Percentiles rank a stretch among this genome's conserved stretches.
phyloP scores from a whole-genome alignment of 345 rosid species.

The Citrus unshiu region DNA sequence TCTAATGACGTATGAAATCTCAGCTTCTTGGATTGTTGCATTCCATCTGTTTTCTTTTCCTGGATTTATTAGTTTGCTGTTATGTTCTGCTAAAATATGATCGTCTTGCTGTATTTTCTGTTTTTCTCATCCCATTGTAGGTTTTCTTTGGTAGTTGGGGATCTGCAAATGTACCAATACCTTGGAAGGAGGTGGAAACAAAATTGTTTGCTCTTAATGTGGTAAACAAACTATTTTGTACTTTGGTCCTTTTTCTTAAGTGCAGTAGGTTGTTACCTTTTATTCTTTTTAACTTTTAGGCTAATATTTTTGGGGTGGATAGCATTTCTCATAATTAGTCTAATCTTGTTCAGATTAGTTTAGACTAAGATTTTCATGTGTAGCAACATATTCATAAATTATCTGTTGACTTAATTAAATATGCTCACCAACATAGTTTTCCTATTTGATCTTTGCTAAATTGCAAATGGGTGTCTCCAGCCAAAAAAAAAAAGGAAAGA shows the following conservation, averaged over 20 bases:
- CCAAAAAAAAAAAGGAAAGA: too few species aligned
- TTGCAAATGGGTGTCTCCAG: not conserved
- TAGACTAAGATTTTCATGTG: not conserved
- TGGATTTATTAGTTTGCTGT: not conserved
- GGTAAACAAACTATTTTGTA: slow-evolving; percentile 36
- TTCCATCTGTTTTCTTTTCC: not conserved
- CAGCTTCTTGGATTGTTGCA: not conserved
- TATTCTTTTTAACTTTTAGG: not conserved
- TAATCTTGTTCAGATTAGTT: not conserved
- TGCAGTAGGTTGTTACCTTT: not conserved
- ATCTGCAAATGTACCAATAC: slow-evolving; percentile 51
- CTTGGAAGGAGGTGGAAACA: slow-evolving; percentile 83
- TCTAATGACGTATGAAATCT: not conserved
- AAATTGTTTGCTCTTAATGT: slow-evolving; percentile 80
- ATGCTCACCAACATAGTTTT: not conserved
- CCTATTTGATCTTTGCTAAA: not conserved
- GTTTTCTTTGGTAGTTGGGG: slow-evolving; percentile 63
- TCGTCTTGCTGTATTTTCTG: slow-evolving; percentile 2
- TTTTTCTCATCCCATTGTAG: slow-evolving; percentile 31
- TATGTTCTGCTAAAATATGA: not conserved
- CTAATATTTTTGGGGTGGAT: not conserved
- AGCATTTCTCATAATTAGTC: not conserved
- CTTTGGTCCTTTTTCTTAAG: not conserved
- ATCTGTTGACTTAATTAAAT: too few species aligned
- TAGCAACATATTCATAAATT: too few species aligned